These are phyloP conservation scores for Colletotrichum brevisporum DNA, from an alignment of 2,329 filamentous ascomycete species.

Conservation along the genomic window DNA sequence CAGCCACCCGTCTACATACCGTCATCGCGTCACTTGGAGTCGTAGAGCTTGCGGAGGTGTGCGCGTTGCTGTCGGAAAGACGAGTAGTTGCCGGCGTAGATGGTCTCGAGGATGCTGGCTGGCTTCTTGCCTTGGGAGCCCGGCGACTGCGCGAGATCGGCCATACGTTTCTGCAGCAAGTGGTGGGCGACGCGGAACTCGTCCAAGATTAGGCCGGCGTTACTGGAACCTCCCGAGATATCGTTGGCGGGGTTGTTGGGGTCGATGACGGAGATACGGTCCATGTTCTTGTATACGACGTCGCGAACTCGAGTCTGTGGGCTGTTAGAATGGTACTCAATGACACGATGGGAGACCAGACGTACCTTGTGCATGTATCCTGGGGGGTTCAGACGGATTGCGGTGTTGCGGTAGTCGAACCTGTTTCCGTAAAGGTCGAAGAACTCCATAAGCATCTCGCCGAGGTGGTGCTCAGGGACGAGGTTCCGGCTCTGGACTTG, in stretches of 20 bases:
- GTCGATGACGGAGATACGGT: constrained; percentile 89
- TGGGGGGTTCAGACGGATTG: constrained; percentile 83
- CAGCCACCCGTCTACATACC: constrained; percentile 1
- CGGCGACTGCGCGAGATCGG: constrained; percentile 56
- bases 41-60: constrained; percentile 69
- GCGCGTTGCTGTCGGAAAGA: constrained; percentile 79
- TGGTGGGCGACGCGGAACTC: constrained; percentile 77
- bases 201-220: constrained; percentile 76
- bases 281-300: constrained; percentile 70
- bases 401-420: constrained; percentile 78
- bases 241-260: constrained; percentile 90
- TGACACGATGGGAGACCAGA: constrained; percentile 14
- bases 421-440: constrained; percentile 89
- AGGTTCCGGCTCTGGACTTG: constrained; percentile 74
- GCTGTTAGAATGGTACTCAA: background rate
- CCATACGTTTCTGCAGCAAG: constrained; percentile 71
- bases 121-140: constrained; percentile 45
- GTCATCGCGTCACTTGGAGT: constrained; percentile 37
- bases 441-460: constrained; percentile 87
- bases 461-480: constrained; percentile 76
- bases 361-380: constrained; percentile 83
- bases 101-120: constrained; percentile 76
- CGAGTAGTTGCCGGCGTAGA: constrained; percentile 85
- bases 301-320: constrained; percentile 19
- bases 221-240: constrained; percentile 87